Percentiles rank a stretch among this genome's conserved stretches.
Evolutionary conservation across 2,329 filamentous ascomycete species (phyloP).

Genomic region (Oidium heveae): DNA sequence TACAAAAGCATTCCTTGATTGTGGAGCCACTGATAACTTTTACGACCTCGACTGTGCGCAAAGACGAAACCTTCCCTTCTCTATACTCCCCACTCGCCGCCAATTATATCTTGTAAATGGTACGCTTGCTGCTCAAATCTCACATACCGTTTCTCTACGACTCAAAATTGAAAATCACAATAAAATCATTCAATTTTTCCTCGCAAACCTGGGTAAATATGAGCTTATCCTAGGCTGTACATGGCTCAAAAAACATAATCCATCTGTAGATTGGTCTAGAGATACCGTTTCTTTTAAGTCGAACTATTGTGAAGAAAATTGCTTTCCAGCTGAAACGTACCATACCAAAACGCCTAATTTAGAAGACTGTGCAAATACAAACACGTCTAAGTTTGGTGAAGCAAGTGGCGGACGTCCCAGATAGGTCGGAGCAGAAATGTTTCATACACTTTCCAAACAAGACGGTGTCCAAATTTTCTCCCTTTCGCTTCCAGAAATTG

Average conservation of each 20-base stretch:
- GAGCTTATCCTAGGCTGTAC: neutral
- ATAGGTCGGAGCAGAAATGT: neutral
- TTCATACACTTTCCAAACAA: neutral
- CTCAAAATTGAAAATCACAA: neutral
- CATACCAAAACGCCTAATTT: neutral
- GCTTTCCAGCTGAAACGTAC: neutral
- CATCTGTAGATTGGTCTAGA: neutral
- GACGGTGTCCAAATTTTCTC: neutral
- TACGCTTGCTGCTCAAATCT: neutral
- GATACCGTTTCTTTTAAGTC: neutral
- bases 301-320: neutral
- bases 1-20: neutral
- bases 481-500: neutral
- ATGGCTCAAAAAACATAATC: conserved; percentile 1
- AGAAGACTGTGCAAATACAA: neutral
- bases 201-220: neutral
- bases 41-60: neutral
- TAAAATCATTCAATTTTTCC: neutral
- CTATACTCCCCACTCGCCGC: neutral
- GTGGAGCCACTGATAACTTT: neutral
- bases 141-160: neutral
- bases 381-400: neutral
- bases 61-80: too few species aligned
- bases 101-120: neutral
- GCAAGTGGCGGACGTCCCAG: neutral